Conservation (phyloP, 768 basidiomycete species). For the Omphalotus guepiniiformis region DNA sequence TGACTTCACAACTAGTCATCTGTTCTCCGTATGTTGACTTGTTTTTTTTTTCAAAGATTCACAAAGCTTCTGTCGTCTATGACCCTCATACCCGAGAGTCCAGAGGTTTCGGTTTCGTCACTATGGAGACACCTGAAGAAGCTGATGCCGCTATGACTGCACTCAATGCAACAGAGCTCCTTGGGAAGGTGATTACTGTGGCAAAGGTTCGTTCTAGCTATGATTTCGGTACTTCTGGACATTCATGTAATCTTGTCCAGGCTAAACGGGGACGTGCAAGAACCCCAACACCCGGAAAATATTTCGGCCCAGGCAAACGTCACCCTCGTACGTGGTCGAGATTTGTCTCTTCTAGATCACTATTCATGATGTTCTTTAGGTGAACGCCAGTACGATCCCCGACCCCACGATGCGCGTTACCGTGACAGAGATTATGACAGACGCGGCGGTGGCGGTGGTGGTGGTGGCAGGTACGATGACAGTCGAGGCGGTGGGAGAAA, state of each 20-base stretch:
- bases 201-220: constrained; percentile 59
- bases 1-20: not conserved
- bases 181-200: constrained; percentile 86
- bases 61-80: constrained; percentile 69
- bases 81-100: constrained; percentile 66
- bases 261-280: constrained; percentile 87
- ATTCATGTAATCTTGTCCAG: constrained; percentile 19
- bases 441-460: constrained; percentile 19
- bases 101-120: constrained; percentile 70
- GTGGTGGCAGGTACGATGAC: constrained; percentile 21
- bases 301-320: constrained; percentile 91
- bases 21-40: constrained; percentile 9
- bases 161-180: constrained; percentile 76
- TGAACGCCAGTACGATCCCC: constrained; percentile 87
- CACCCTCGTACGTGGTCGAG: constrained; percentile 41
- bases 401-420: constrained; percentile 89
- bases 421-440: constrained; percentile 31
- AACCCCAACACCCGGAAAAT: constrained; percentile 91
- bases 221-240: not conserved
- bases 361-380: constrained; percentile 31
- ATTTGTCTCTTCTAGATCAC: constrained; percentile 2
- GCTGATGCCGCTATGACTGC: constrained; percentile 89
- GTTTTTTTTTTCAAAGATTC: constrained; percentile 42
- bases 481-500: constrained; percentile 35
- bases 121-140: constrained; percentile 78